Base-by-base conservation (phyloP, 257 asterid species). In the Jacaranda copaia region DNA sequence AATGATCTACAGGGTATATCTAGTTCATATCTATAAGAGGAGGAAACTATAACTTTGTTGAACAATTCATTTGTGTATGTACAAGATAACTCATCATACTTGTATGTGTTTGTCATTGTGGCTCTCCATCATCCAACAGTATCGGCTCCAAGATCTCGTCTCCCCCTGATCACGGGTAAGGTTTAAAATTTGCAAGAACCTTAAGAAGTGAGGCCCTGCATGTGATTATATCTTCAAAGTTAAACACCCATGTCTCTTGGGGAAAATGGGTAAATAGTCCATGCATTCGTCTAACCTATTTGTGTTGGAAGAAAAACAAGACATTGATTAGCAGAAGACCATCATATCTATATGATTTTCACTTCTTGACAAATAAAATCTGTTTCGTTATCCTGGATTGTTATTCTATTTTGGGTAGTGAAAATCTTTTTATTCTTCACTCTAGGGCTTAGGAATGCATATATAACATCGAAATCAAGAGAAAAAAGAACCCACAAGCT, bases 21-120 rank as follows among this genome's bases (percentile, higher is more conserved):
- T 40, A 45, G 19, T 38, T 75, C 57, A 45, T 16, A 14, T 46
- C 49, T 40, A 68, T 39, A 69, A 11, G 40, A 20, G 39, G 51
- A 70, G 36, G 60, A 38, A 59, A 42, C 25, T 67, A 20, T 36
- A 36, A 55, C 9, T 40, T 42, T 72, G 60, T 55, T 36, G 20
- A 70, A 67, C 46, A 72, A 14, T 79, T 75, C 77, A 58, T 55
- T 70, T 46, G 58, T 67, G 59, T 66, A 68, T 57, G 58, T 71
- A 75, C 81, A 79, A 32, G 55, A 79, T 5, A 56, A 69, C 56
- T 68, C 67, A 52, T 43, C 11, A 6, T 19, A 35, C 38, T 16
- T 55, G 16, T 38, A 19, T 53, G 18, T 40, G 38, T 32, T 57
- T 46, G 38, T 36, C 73, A 13, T 56, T 71, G 18, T 49, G 63